phyloP scores from a whole-genome alignment of 306 rosid species.

The Lathyrus sativus region DNA sequence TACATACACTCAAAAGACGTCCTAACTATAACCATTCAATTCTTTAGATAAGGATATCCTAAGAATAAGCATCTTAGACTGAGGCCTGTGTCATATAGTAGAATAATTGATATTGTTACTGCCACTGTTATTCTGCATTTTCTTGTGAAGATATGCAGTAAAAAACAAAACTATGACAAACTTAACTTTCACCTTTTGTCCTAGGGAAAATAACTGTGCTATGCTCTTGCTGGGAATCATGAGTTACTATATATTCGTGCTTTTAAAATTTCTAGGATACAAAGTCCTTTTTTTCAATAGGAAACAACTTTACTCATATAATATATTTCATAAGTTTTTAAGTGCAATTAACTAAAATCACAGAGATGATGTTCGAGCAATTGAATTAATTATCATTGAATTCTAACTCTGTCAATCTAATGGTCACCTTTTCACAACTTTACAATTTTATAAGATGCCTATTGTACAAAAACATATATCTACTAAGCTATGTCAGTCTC shows the following conservation, averaged over 20 bases:
- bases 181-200: too few relatives aligned
- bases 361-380: neutral
- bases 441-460: neutral
- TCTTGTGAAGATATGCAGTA: too few relatives aligned
- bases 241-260: too few relatives aligned
- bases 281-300: neutral
- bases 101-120: too few relatives aligned
- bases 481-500: too few relatives aligned
- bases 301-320: neutral
- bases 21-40: constrained; percentile 4
- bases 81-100: neutral
- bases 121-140: too few relatives aligned
- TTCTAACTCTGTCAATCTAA: too few relatives aligned
- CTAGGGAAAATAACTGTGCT: too few relatives aligned
- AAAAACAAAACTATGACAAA: too few relatives aligned
- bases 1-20: too few relatives aligned
- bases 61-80: neutral
- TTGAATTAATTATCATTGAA: neutral
- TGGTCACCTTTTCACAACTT: too few relatives aligned
- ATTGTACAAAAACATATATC: neutral
- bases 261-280: neutral
- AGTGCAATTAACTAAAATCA: neutral
- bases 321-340: neutral
- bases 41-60: neutral
- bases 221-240: too few relatives aligned